Evolutionary conservation across 352 stramenopile species (phyloP).

Genomic region (Blastocystis sp.): DNA sequence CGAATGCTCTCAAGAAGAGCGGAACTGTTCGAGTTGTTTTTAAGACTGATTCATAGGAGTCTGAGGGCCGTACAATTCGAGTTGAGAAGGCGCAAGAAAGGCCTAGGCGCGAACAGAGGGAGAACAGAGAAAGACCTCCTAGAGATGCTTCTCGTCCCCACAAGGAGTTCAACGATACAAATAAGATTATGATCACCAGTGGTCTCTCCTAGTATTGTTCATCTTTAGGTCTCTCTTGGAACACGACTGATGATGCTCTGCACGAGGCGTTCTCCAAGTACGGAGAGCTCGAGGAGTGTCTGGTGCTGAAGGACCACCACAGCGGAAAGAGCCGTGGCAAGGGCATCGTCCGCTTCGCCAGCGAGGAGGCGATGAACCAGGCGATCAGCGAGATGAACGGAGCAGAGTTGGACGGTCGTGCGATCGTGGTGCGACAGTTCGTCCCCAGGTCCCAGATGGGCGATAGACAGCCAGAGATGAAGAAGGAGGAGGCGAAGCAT

Average conservation of each 20-base stretch:
- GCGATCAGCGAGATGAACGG: constrained; percentile 39
- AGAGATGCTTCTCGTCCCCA: background rate
- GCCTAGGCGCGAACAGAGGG: background rate
- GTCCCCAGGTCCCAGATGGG: background rate
- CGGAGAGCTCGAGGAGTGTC: constrained; percentile 29
- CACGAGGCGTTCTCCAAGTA: background rate
- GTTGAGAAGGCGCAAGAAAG: constrained; percentile 10
- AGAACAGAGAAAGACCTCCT: constrained; percentile 48
- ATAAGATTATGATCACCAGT: constrained; percentile 56
- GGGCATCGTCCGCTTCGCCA: constrained; percentile 36
- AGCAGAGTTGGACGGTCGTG: constrained; percentile 15
- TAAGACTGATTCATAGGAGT: background rate
- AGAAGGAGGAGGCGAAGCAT: background rate
- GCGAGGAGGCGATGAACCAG: background rate
- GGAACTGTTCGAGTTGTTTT: background rate
- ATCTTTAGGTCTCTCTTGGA: background rate
- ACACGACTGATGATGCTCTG: background rate
- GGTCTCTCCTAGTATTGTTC: background rate
- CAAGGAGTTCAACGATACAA: constrained; percentile 17
- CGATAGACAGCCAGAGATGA: background rate
- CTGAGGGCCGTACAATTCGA: constrained; percentile 10
- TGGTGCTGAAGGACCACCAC: constrained; percentile 14
- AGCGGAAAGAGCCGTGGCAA: constrained; percentile 39
- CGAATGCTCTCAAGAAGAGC: constrained; percentile 26
- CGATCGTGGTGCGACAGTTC: constrained; percentile 48